Percentiles rank a stretch among this genome's conserved stretches.
These are phyloP conservation scores for Fragaria ananassa DNA, from an alignment of 306 rosid species.

Conservation along the genomic window DNA sequence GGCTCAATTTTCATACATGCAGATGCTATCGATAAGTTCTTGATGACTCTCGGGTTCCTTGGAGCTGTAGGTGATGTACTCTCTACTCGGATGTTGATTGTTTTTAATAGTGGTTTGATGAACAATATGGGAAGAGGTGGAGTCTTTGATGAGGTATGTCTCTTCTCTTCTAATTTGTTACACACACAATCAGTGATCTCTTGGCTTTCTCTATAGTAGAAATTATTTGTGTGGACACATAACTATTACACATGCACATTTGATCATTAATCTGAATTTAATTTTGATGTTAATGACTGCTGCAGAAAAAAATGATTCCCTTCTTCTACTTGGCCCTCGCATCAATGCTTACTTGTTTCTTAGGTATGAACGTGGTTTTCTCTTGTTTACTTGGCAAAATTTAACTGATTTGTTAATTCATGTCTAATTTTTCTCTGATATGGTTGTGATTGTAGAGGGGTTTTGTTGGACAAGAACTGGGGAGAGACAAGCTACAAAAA, in stretches of 20 bases:
- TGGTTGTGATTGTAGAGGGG: slow-evolving; percentile 27
- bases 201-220: not conserved
- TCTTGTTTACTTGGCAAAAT: not conserved
- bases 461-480: slow-evolving; percentile 41
- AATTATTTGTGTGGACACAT: not conserved
- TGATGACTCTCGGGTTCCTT: slow-evolving; percentile 28
- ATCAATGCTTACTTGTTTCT: slow-evolving; percentile 17
- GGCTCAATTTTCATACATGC: slow-evolving; percentile 37
- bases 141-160: not conserved
- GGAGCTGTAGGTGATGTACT: slow-evolving; percentile 33
- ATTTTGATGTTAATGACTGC: not conserved
- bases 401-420: not conserved
- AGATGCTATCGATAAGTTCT: slow-evolving; percentile 22
- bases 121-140: not conserved
- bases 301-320: not conserved
- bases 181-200: not conserved
- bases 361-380: slow-evolving; percentile 11
- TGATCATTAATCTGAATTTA: not conserved
- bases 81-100: slow-evolving; percentile 7
- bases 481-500: slow-evolving; percentile 38
- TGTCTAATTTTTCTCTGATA: not conserved
- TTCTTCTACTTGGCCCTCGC: slow-evolving; percentile 15
- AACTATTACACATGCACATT: not conserved
- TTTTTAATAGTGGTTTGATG: slow-evolving; percentile 1
- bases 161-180: not conserved